phyloP scores from a whole-genome alignment of 2,329 filamentous ascomycete species.

The Trichoderma koningii region DNA sequence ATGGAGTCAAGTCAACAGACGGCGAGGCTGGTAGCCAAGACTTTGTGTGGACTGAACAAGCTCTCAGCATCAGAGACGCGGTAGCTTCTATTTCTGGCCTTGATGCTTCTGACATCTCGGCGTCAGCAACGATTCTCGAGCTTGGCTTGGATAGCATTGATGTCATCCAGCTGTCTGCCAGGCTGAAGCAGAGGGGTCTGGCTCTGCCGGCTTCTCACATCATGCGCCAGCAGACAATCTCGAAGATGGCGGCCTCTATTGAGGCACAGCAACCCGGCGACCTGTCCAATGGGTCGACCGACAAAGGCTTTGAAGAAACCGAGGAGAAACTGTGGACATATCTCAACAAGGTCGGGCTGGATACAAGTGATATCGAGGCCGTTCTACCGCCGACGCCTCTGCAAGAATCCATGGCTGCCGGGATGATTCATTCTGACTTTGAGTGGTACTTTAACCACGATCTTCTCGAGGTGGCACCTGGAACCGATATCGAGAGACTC shows the following conservation, averaged over 20 bases:
- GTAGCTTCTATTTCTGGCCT: constrained; percentile 64
- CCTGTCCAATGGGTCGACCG: neutral
- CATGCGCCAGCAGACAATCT: constrained; percentile 70
- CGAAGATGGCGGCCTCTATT: constrained; percentile 51
- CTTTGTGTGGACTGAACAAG: constrained; percentile 62
- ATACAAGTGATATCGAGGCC: constrained; percentile 51
- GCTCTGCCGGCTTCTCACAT: constrained; percentile 72
- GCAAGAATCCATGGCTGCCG: constrained; percentile 82
- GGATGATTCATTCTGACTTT: constrained; percentile 76
- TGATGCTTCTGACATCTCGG: constrained; percentile 52
- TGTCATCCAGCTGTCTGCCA: constrained; percentile 77
- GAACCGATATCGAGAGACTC: constrained; percentile 59
- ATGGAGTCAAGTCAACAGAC: neutral
- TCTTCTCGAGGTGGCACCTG: constrained; percentile 60
- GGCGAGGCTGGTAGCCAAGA: neutral
- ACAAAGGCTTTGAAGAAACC: constrained; percentile 30
- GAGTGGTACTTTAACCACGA: constrained; percentile 85
- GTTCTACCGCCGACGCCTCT: constrained; percentile 77
- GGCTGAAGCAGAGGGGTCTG: constrained; percentile 63
- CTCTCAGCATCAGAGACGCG: constrained; percentile 58
- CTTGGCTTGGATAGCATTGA: constrained; percentile 92
- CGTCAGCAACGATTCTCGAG: constrained; percentile 70
- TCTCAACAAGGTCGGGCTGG: constrained; percentile 39
- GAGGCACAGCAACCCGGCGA: neutral
- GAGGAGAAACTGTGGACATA: constrained; percentile 43